Base-by-base conservation (phyloP, 2,329 filamentous ascomycete genomes). In the Magnaporthiopsis rhizophila region DNA sequence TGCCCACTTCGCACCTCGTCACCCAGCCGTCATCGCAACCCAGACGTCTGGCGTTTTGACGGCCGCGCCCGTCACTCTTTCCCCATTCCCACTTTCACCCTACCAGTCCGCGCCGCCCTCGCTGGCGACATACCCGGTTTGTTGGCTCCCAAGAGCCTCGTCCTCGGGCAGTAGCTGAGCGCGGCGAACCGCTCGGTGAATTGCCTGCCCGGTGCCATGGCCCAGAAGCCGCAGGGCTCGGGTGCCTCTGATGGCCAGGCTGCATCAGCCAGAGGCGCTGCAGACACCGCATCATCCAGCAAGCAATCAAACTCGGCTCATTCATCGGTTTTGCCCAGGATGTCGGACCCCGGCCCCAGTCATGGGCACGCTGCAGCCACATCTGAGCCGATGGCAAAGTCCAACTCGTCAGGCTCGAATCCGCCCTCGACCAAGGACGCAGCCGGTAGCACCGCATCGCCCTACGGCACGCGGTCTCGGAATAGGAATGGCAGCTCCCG, bases 401-500 rank as follows among this genome's bases (percentile, higher is more conserved):
- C 82, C 65, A 77, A 78, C 65, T 75, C 77, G 34, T 73, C 77
- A 34, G 78, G 76, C 65, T 79, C 80, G 64, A 81, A 81, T 68
- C 72, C 76, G 59, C 59, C 69, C 57, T 34, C 50, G n/a, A 62
- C 77, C 65, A 85, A 82, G 72, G 84, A 86, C 66, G 75, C 73
- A 68, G 77, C 78, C 68, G 73, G 78, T 69, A 82, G 83, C 68
- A 79, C 77, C 34, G 80, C 89, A 62, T 87, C 86, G 69, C 88
- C 87, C 61, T 97, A 99, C 77, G 94, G 94, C 72, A 99, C 95
- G 74, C 89, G 93, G 71, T 97, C 93, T 70, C 90, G 95, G 75
- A 96, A 96, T 77, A 89, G 93, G 72, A 88, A 86, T 65, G 89
- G 90, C 71, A 86, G 84, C 69, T 84, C 89, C 70, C 90, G 95